Percentiles rank a stretch among this genome's conserved stretches.
phyloP scores from a whole-genome alignment of 1,284 basidiomycete species.

The Porodaedalea pini region DNA sequence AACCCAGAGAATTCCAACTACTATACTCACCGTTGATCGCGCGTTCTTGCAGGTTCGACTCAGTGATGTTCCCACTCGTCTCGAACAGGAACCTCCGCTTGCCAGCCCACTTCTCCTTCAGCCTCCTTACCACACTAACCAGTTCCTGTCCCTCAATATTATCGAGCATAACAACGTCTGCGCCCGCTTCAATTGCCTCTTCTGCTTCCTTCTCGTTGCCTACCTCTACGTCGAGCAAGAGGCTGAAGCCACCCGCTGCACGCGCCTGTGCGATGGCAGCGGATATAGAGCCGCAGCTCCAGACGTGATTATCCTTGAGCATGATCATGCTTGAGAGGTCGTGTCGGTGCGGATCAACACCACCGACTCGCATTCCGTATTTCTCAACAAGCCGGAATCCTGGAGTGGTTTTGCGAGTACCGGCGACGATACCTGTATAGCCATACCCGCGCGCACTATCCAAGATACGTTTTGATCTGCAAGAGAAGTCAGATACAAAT shows the following conservation, averaged over 20 bases:
- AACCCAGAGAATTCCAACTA: neutral
- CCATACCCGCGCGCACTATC: constrained; percentile 79
- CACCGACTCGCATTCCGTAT: constrained; percentile 98
- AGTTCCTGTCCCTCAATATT: constrained; percentile 84
- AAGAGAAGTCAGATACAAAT: neutral
- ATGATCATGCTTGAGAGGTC: constrained; percentile 99
- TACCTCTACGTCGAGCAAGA: constrained; percentile 95
- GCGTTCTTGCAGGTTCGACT: constrained; percentile 70
- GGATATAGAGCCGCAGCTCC: constrained; percentile 90
- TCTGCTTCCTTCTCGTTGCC: constrained; percentile 85
- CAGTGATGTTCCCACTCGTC: constrained; percentile 90
- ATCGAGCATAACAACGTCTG: constrained; percentile 98
- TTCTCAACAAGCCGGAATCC: constrained; percentile 97
- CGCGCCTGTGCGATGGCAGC: constrained; percentile 83
- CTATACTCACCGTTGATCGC: constrained; percentile 64
- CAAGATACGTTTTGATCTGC: constrained; percentile 76
- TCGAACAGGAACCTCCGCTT: constrained; percentile 85
- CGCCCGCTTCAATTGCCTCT: constrained; percentile 94
- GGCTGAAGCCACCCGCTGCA: constrained; percentile 87
- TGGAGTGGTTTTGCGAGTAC: constrained; percentile 98
- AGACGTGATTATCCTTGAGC: constrained; percentile 99
- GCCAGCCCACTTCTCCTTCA: constrained; percentile 77
- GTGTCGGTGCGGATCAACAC: constrained; percentile 94
- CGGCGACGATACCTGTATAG: constrained; percentile 88
- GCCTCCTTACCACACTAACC: constrained; percentile 57